phyloP scores from a whole-genome alignment of 495 filamentous ascomycete species.

The Acidiella bohemica region DNA sequence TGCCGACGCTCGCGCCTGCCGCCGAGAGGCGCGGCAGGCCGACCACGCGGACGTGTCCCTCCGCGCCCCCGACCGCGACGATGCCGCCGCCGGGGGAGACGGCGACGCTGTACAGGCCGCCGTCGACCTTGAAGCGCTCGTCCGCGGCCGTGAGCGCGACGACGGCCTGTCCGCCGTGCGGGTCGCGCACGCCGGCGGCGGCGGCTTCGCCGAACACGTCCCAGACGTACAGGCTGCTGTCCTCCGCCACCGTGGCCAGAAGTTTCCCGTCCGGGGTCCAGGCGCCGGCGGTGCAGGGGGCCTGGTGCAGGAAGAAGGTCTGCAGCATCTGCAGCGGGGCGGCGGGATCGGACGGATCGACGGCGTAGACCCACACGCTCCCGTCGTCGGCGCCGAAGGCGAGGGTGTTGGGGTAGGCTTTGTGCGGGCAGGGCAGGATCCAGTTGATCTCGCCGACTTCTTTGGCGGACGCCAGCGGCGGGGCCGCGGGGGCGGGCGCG shows the following conservation, averaged over 20 bases:
- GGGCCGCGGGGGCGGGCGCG: constrained; percentile 3
- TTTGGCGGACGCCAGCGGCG: constrained; percentile 42
- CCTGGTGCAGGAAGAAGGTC: constrained; percentile 81
- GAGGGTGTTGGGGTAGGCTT: constrained; percentile 60
- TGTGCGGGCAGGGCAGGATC: constrained; percentile 61
- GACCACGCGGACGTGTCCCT: constrained; percentile 68
- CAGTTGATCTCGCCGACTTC: constrained; percentile 96
- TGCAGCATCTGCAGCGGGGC: constrained; percentile 67
- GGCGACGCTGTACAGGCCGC: constrained; percentile 76
- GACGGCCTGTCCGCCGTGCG: constrained; percentile 49
- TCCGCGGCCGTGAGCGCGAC: constrained; percentile 71
- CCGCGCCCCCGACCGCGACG: constrained; percentile 75
- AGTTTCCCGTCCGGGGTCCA: constrained; percentile 84
- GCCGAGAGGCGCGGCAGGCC: constrained; percentile 58
- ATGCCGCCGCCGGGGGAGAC: constrained; percentile 64
- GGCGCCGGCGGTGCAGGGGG: constrained; percentile 70
- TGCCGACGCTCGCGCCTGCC: constrained; percentile 7
- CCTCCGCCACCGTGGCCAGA: constrained; percentile 81
- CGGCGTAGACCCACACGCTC: constrained; percentile 82
- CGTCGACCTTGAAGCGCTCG: constrained; percentile 82
- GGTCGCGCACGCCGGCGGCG: constrained; percentile 54
- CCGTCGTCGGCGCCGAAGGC: constrained; percentile 89
- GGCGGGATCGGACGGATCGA: constrained; percentile 49
- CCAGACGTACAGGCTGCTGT: constrained; percentile 79
- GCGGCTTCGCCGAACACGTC: constrained; percentile 79